Percentiles rank a stretch among this genome's conserved stretches.
These are phyloP conservation scores for Botrytis sinoallii DNA, from an alignment of 2,329 filamentous ascomycete species.

Conservation along the genomic window DNA sequence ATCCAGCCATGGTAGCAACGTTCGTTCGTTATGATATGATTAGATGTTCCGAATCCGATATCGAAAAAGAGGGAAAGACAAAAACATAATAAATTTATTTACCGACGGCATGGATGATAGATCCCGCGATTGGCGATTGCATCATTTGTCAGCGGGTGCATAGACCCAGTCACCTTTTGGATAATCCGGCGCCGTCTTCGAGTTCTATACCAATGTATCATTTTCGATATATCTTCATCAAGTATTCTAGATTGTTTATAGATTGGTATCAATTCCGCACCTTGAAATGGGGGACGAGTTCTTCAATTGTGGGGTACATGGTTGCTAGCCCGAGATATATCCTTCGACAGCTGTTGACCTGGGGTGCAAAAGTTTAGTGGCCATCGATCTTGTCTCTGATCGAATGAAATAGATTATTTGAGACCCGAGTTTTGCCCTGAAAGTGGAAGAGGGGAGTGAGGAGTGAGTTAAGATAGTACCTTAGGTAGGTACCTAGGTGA, in stretches of 20 bases:
- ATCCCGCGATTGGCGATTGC: background rate
- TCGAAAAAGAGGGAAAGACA: background rate
- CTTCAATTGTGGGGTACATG: conserved; percentile 5
- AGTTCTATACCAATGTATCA: background rate
- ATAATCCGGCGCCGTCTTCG: background rate
- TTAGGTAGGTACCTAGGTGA: no score
- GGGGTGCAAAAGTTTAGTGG: background rate
- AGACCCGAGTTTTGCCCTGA: conserved; percentile 3
- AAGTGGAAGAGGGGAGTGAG: background rate
- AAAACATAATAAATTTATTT: background rate
- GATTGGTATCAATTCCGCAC: background rate
- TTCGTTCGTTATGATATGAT: background rate
- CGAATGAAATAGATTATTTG: background rate
- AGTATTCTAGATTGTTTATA: background rate
- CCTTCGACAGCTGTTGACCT: background rate
- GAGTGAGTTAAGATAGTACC: background rate
- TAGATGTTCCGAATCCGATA: background rate
- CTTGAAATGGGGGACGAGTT: background rate
- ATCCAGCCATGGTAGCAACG: background rate
- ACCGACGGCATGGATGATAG: conserved; percentile 2
- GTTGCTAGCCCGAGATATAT: background rate
- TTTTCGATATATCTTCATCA: background rate
- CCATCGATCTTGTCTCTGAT: background rate
- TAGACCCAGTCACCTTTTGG: background rate
- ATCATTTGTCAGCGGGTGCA: background rate